Evolutionary conservation across 176 grass and related monocot species (phyloP).

Genomic region (Triticum urartu): DNA sequence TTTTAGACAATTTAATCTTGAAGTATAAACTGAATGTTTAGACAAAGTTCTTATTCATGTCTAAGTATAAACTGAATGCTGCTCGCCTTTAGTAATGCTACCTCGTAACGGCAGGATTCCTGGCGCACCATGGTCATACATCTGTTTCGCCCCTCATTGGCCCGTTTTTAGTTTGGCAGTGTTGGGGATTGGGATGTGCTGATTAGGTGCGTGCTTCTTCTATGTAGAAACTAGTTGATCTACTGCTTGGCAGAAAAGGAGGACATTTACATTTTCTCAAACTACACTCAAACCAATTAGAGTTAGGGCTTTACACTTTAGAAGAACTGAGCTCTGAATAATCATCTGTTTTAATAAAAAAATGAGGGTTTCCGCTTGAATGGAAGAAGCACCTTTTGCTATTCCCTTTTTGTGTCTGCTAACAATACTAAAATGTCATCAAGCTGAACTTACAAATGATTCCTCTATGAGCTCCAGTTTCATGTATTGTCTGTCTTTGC

Average conservation of each 20-base stretch:
- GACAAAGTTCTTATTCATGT: too few relatives aligned
- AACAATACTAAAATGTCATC: not conserved
- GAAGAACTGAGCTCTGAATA: not conserved
- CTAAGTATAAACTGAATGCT: too few relatives aligned
- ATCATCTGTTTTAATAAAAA: not conserved
- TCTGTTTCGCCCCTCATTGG: slow-evolving; percentile 18
- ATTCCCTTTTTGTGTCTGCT: not conserved
- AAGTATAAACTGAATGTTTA: too few relatives aligned
- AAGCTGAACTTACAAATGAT: not conserved
- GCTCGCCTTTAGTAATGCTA: not conserved
- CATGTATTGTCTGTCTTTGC: not conserved
- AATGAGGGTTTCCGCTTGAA: not conserved
- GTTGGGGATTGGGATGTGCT: not conserved
- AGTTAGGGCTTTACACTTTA: not conserved
- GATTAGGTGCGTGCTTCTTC: not conserved
- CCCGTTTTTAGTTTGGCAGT: not conserved
- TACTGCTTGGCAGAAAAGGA: not conserved
- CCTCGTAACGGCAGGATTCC: slow-evolving; percentile 13
- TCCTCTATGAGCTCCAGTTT: not conserved
- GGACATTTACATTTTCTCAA: not conserved
- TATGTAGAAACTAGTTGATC: not conserved
- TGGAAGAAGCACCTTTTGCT: not conserved
- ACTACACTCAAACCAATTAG: not conserved
- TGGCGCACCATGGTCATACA: slow-evolving; percentile 14
- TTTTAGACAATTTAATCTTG: too few relatives aligned